Percentiles rank a stretch among this genome's conserved stretches.
Conservation (phyloP, 2,329 filamentous ascomycete genomes). For the Paecilomyces formosus region DNA sequence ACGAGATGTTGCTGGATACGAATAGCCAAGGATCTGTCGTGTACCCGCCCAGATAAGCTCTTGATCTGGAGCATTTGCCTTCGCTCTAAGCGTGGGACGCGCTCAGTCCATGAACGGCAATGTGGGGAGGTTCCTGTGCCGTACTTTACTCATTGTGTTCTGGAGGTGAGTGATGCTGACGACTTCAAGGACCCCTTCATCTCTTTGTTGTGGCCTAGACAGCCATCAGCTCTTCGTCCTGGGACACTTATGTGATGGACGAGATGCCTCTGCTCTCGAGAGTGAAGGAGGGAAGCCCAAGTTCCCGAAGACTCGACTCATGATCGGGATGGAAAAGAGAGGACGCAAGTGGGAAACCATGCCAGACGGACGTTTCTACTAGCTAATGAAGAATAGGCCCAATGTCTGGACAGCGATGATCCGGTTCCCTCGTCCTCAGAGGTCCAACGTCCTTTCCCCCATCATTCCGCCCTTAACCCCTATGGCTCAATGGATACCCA, state of each 20-base stretch:
- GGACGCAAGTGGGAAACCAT: not conserved
- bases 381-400: not conserved
- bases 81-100: not conserved
- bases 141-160: not conserved
- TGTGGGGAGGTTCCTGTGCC: not conserved
- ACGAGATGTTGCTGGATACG: not conserved
- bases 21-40: not conserved
- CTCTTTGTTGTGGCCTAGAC: not conserved
- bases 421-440: not conserved
- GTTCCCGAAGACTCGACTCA: not conserved
- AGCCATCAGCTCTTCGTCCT: not conserved
- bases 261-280: not conserved
- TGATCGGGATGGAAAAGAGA: not conserved
- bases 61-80: not conserved
- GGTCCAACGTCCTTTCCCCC: not conserved
- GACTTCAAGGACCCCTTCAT: not conserved
- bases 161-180: not conserved
- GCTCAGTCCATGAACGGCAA: not conserved
- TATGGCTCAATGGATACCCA: not conserved
- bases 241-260: not conserved
- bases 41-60: not conserved
- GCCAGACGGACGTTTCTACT: not conserved
- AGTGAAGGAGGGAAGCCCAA: not conserved
- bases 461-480: not conserved
- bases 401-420: not conserved